Base-by-base conservation (phyloP, 1,284 basidiomycete species). In the Spongiforma sp. region DNA sequence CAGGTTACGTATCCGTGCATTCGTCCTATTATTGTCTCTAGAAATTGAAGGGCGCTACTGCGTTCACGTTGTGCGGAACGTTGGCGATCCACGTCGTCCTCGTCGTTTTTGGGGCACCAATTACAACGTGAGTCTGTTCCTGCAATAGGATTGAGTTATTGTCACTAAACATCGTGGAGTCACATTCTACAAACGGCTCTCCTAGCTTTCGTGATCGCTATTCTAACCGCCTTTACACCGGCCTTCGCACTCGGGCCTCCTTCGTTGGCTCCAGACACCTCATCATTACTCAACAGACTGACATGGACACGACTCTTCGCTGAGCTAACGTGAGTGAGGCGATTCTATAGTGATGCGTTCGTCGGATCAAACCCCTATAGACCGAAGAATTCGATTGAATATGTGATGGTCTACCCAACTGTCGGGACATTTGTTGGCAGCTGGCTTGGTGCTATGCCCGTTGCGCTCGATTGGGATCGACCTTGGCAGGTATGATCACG, bases 391-490 rank as follows among this genome's bases (percentile, higher is more conserved):
- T 81, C 89, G 1, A 73, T 91, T 36, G 96, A 98, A 78, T 82
- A 90, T 59, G 87, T 89, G 0, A 75, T 96, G 28, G 84, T 94
- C n/a, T 94, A 92, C 70, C 93, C 96, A 14, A 83, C 86, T 5
- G 71, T 90, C 24, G 93, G 93, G n/a, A 81, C 92, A 3, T 69
- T 91, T 26, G 30, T 90, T 17, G 95, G 95, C 9, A 84, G 86
- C 46, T 97, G 94, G 95, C 54, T 86, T 10, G 94, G 94, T 21
- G 88, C 86, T 4, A 82, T 95, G 50, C 93, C 93, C 1, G 89
- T 95, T 61, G 91, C 94, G 1, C 86, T 98, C 11, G 96, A 98
- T 77, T 98, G 96, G 96, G 95, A 96, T 75, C 84, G 94, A 57
- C 93, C 95, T 14, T 98, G 95, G 95, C 96, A 98, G 89, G 94